Conservation (phyloP, 2,329 filamentous ascomycete species). For the Aphanocladium album region DNA sequence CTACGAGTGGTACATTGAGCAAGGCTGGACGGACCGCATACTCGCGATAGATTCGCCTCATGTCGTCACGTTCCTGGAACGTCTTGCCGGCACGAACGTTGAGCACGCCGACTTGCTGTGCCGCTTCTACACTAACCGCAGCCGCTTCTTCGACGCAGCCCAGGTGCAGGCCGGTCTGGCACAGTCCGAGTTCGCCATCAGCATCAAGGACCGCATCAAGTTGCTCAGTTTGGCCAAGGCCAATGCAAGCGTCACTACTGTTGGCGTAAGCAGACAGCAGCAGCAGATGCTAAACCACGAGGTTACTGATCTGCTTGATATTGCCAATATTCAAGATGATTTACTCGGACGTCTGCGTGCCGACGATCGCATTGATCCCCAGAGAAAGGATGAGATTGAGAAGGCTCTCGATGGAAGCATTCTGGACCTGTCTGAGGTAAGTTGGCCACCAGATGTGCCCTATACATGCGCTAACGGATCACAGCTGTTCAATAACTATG, state of each 20-base stretch:
- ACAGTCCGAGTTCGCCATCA: slow-evolving; percentile 71
- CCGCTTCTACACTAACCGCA: slow-evolving; percentile 82
- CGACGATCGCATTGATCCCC: slow-evolving; percentile 63
- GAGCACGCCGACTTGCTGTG: slow-evolving; percentile 86
- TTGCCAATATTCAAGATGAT: slow-evolving; percentile 94
- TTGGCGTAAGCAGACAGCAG: slow-evolving; percentile 69
- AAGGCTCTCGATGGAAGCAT: slow-evolving; percentile 72
- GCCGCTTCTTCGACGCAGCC: slow-evolving; percentile 80
- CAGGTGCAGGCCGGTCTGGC: slow-evolving; percentile 80
- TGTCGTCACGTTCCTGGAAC: slow-evolving; percentile 79
- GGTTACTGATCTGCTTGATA: slow-evolving; percentile 79
- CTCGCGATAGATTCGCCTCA: slow-evolving; percentile 79
- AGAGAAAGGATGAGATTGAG: slow-evolving; percentile 60
- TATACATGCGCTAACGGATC: slow-evolving; percentile 15
- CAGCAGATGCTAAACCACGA: slow-evolving; percentile 83
- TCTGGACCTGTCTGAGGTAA: slow-evolving; percentile 68
- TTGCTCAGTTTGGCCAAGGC: slow-evolving; percentile 87
- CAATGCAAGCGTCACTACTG: slow-evolving; percentile 80
- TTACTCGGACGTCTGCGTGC: slow-evolving; percentile 70
- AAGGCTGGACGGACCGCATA: slow-evolving; percentile 80
- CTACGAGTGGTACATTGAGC: slow-evolving; percentile 94
- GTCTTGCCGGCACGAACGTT: slow-evolving; percentile 66
- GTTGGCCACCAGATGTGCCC: slow-evolving; percentile 27
- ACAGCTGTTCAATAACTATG: slow-evolving; percentile 88
- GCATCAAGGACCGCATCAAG: slow-evolving; percentile 80